Base-by-base conservation (phyloP, 2,329 filamentous ascomycete species). In the Penicillium paneum region DNA sequence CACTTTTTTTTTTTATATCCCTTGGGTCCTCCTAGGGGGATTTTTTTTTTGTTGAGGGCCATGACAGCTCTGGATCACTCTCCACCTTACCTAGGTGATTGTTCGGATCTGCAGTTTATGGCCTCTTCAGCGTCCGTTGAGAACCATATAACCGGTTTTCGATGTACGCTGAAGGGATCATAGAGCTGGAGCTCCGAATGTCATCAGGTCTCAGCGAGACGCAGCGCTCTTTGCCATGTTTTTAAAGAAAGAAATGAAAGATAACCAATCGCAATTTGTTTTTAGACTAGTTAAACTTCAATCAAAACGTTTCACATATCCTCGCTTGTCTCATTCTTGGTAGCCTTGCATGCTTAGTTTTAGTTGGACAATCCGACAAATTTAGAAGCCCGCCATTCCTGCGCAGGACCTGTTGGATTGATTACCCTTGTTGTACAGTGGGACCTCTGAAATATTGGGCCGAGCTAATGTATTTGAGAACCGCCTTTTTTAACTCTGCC, bases 91-190 rank as follows among this genome's bases (percentile, higher is more conserved):
- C 42, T 8, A 5, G 38, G 31, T 24, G 36, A 41, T 10, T 34
- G n/a, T 48, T 31, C 34, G 15, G 26, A 49, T 24, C 46, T 43
- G 39, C 8, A 34, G 28, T 44, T 34, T 24, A 54, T 54, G 52
- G 41, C 47, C 26, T 15, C 46, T 54, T 54, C 52, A 54, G 52
- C 52, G 52, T 54, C 48, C 52, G 31, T 38, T 49, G 52, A 54
- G 32, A 38, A 50, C 19, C 52, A 38, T 29, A 31, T 40, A 29
- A 28, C 21, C 40, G 52, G 39, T 44, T 31, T 41, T 54, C 52
- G 48, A 42, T 49, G 52, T 49, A 54, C 52, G 52, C 52, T 54
- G 52, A 54, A 54, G 52, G 46, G 31, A 40, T 49, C 46, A 54
- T 50, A 50, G 8, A 32, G 21, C 26, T 32, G 38, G 8, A 24